These are phyloP conservation scores for Blastocystis sp. DNA, from an alignment of 352 stramenopile genomes.

Conservation along the genomic window DNA sequence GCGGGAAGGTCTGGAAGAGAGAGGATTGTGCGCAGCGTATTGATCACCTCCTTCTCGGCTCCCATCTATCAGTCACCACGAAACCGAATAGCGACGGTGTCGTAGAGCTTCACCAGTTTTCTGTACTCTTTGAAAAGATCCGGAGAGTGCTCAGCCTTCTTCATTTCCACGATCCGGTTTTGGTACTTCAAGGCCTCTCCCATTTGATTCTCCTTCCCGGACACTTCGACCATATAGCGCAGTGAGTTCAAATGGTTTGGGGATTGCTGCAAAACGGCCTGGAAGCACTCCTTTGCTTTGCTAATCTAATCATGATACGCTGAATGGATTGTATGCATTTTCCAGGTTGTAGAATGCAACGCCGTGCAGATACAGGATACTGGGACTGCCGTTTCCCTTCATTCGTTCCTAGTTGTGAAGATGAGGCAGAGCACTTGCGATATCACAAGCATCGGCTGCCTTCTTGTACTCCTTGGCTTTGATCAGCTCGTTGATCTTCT, in stretches of 20 bases:
- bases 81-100: background rate
- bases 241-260: constrained; percentile 9
- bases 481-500: constrained; percentile 20
- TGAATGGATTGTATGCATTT: background rate
- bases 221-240: constrained; percentile 6
- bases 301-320: background rate
- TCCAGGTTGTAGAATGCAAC: constrained; percentile 12
- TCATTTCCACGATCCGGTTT: background rate
- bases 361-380: background rate
- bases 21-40: background rate
- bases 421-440: background rate
- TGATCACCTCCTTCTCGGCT: background rate
- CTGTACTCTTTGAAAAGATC: constrained; percentile 18
- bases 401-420: constrained; percentile 22
- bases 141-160: background rate
- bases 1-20: background rate
- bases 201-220: background rate
- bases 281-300: constrained; percentile 10
- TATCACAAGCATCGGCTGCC: constrained; percentile 17
- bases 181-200: background rate
- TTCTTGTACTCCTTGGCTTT: constrained; percentile 30
- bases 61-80: background rate
- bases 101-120: constrained; percentile 16
- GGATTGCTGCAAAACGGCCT: background rate
- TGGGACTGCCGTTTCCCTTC: background rate